phyloP scores from a whole-genome alignment of 176 grass and related monocot genomes.

The Avena insularis region DNA sequence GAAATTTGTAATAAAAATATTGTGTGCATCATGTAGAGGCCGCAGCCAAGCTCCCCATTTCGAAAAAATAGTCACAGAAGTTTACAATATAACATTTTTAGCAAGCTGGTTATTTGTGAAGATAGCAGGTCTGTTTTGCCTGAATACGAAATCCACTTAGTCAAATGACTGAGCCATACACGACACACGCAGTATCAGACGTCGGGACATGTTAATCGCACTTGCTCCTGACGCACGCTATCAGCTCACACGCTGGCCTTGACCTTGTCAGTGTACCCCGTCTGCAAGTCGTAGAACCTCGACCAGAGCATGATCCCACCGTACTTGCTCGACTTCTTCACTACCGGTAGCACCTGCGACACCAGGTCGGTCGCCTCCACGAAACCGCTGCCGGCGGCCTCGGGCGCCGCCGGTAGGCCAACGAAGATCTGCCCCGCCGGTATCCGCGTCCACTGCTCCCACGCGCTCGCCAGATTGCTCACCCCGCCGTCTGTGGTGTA shows the following conservation, averaged over 20 bases:
- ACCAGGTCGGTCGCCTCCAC: constrained; percentile 49
- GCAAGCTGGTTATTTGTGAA: too few relatives aligned
- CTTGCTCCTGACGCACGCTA: neutral
- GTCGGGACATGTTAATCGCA: neutral
- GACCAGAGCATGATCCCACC: constrained; percentile 83
- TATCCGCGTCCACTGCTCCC: constrained; percentile 59
- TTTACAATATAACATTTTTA: too few relatives aligned
- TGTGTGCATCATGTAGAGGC: too few relatives aligned
- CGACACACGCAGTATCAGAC: too few relatives aligned
- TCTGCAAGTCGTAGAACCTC: constrained; percentile 67
- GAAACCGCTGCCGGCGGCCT: constrained; percentile 75
- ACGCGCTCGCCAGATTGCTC: constrained; percentile 43
- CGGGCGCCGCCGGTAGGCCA: constrained; percentile 59
- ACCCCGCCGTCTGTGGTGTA: constrained; percentile 40
- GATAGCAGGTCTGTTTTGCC: too few relatives aligned
- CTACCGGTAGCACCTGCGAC: constrained; percentile 54
- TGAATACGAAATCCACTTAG: too few relatives aligned
- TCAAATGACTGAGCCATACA: too few relatives aligned
- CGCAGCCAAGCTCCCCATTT: too few relatives aligned
- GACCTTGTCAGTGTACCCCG: constrained; percentile 55
- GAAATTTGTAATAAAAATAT: too few relatives aligned
- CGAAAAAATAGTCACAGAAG: too few relatives aligned
- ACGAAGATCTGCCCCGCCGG: constrained; percentile 52
- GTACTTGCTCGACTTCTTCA: constrained; percentile 61
- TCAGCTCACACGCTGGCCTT: constrained; percentile 48